Conservation (phyloP, 805 yeast genomes). For the Candida sonorensis region DNA sequence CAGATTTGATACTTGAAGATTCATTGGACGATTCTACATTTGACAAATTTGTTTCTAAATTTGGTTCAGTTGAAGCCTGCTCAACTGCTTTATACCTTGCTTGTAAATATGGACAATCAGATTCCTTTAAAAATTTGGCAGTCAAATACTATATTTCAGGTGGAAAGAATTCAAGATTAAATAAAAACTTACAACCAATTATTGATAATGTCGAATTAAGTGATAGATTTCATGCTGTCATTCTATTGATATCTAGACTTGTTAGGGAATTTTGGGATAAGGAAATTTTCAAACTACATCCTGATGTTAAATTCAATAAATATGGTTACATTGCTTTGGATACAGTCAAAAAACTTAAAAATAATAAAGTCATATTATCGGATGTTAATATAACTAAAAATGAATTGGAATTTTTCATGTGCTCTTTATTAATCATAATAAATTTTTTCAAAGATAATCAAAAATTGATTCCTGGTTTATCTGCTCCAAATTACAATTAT, state of each 20-base stretch:
- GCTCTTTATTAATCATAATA: conserved; percentile 61
- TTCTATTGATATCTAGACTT: conserved; percentile 69
- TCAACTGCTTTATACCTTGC: conserved; percentile 81
- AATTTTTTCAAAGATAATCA: conserved; percentile 67
- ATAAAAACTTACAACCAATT: conserved; percentile 30
- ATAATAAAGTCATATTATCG: conserved; percentile 30
- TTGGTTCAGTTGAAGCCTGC: conserved; percentile 87
- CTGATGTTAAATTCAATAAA: conserved; percentile 27
- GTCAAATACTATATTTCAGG: conserved; percentile 46
- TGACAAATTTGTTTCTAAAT: conserved; percentile 63
- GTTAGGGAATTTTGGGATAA: conserved; percentile 75
- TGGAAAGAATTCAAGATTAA: conserved; percentile 43
- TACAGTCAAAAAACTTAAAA: conserved; percentile 37
- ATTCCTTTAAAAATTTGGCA: conserved; percentile 37
- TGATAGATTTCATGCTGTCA: conserved; percentile 86
- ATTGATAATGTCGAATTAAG: conserved; percentile 79
- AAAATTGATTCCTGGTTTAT: conserved; percentile 51
- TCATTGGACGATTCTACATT: conserved; percentile 60
- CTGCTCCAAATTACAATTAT: conserved; percentile 48
- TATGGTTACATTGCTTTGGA: conserved; percentile 30
- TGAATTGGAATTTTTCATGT: conserved; percentile 62
- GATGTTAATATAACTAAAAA: conserved; percentile 39
- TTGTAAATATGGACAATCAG: conserved; percentile 63
- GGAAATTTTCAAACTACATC: conserved; percentile 47
- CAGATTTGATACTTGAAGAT: conserved; percentile 66